Conservation (phyloP, 106 monocot genomes). For the Allium cepa region DNA sequence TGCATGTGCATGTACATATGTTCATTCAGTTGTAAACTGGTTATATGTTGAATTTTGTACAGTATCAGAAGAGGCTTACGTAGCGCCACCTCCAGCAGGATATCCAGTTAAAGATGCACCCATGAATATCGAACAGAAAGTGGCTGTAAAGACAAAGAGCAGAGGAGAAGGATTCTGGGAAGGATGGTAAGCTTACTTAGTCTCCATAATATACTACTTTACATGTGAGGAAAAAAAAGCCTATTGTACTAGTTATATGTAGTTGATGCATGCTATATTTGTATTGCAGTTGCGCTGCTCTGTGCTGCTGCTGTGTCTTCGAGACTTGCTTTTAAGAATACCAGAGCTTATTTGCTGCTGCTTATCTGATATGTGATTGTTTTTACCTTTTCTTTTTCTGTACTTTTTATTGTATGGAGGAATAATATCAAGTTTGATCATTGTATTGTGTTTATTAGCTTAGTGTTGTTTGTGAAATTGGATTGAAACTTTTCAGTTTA, state of each 20-base stretch:
- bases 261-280: neutral
- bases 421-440: no score
- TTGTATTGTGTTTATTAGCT: no score
- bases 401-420: no score
- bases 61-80: neutral
- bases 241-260: neutral
- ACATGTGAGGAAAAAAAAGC: neutral
- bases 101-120: conserved; percentile 15
- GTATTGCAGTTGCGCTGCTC: conserved; percentile 13
- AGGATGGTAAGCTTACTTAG: conserved; percentile 11
- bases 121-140: conserved; percentile 4
- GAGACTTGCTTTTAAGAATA: conserved; percentile 11
- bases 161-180: conserved; percentile 35
- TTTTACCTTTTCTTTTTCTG: no score
- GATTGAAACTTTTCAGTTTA: no score
- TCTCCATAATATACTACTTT: neutral
- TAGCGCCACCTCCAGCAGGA: conserved; percentile 13
- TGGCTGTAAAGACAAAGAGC: conserved; percentile 17
- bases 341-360: neutral
- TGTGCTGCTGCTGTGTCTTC: conserved; percentile 16
- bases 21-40: no score
- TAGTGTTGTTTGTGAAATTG: no score
- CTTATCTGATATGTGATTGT: no score
- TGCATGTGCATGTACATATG: no score
- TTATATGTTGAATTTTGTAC: no score